Evolutionary conservation across 768 basidiomycete genomes (phyloP), one percentile per base, ranked within the genome.

Genomic region (Amanita jacksonii): DNA sequence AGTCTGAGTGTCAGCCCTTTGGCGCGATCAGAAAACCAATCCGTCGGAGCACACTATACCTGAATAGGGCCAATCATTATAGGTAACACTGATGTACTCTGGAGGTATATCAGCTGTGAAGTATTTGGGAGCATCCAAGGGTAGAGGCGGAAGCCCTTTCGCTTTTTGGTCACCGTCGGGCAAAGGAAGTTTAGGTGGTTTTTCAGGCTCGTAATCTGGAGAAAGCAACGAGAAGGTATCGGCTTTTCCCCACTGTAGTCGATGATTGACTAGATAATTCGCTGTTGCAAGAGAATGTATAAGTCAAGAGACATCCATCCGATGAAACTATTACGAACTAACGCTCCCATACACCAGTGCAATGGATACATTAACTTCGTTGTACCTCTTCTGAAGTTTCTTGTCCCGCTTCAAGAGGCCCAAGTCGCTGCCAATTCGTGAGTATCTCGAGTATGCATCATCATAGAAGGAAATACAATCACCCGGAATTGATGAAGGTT

Each of bases 21-120:
- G n/a, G n/a, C 27, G 12, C 12, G 34, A 36, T 24, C 7, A n/a
- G 13, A 34, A 23, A 39, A 20, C 40, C 36, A 34, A 46, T 19
- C 43, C 15, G 8, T 23, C 31, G 24, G 35, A 19, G 27, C 23
- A n/a, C 2, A 37, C 13, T 34, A 27, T 52, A 82, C 85, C 77
- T 5, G 85, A 88, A 60, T 92, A 92, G 0, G 88, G 88, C 88
- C 88, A 92, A 56, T 89, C 86, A 54, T 90, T 88, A 53, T 68
- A 78, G 36, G 82, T 82, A 49, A 89, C 77, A 53, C 78, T 82
- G 50, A 86, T 63, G 41, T 76, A 64, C 27, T 76, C 64, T 9
- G 67, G 52, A 0, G 81, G 74, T 7, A 77, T 78, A 50, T 80
- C 67, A 9, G 72, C 73, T 24, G 68, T 77, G 60, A 91, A 90